Conservation (phyloP, 768 basidiomycete genomes). For the Lentinus tigrinus region DNA sequence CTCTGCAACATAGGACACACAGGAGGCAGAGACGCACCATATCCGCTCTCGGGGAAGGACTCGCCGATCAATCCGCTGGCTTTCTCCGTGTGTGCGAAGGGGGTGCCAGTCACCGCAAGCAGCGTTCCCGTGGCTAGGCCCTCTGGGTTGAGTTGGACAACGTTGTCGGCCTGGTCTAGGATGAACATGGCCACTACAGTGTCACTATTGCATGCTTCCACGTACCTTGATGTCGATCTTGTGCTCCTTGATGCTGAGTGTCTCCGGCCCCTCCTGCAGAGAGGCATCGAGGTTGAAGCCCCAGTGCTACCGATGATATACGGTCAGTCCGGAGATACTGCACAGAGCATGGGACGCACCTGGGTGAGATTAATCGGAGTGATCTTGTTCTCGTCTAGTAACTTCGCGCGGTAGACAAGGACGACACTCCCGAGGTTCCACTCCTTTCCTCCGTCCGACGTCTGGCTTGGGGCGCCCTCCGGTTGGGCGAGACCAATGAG, state of each 20-base stretch:
- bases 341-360: constrained; percentile 36
- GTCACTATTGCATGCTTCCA: constrained; percentile 11
- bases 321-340: background rate
- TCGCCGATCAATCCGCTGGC: constrained; percentile 44
- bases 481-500: constrained; percentile 32
- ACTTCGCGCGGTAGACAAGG: constrained; percentile 67
- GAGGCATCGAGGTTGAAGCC: constrained; percentile 81
- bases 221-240: constrained; percentile 39
- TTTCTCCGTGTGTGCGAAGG: constrained; percentile 39
- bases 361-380: constrained; percentile 79
- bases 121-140: constrained; percentile 55
- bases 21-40: constrained; percentile 43
- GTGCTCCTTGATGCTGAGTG: constrained; percentile 53
- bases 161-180: constrained; percentile 46
- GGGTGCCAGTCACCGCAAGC: constrained; percentile 43
- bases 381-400: constrained; percentile 50
- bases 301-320: constrained; percentile 57
- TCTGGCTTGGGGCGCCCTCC: constrained; percentile 27
- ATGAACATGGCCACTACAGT: background rate
- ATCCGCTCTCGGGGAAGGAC: constrained; percentile 55
- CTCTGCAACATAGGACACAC: background rate
- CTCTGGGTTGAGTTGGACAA: constrained; percentile 50
- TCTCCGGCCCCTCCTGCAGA: constrained; percentile 40
- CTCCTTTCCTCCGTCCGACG: constrained; percentile 27
- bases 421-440: constrained; percentile 63